A percentile compares a stretch with the other conserved stretches of the same genome.
Conservation (phyloP, 257 asterid genomes). For the Anisodus tanguticus region DNA sequence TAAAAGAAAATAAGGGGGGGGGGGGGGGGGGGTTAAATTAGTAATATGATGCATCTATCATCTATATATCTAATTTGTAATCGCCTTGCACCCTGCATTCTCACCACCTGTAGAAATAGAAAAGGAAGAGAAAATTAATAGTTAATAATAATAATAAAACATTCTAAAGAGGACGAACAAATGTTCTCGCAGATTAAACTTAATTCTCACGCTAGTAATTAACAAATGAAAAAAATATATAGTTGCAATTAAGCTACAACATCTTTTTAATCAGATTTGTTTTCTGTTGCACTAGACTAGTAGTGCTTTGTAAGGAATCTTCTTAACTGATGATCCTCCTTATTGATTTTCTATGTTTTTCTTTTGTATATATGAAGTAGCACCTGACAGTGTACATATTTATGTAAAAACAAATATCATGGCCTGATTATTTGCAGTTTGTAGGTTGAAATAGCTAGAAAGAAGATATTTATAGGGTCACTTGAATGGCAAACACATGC, state of each 20-base stretch:
- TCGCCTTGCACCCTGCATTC: not conserved
- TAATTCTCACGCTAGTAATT: not conserved
- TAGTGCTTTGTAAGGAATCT: not conserved
- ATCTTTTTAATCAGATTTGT: not conserved
- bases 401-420: not conserved
- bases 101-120: not conserved
- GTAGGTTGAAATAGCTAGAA: slow-evolving; percentile 83
- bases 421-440: slow-evolving; percentile 33
- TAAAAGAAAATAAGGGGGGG: too few relatives aligned
- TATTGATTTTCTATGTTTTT: not conserved
- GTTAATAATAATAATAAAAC: not conserved
- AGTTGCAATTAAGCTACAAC: not conserved
- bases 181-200: not conserved
- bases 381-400: not conserved
- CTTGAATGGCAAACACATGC: slow-evolving; percentile 71
- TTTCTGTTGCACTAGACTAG: not conserved
- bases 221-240: not conserved
- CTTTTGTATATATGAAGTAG: not conserved
- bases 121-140: slow-evolving; percentile 8
- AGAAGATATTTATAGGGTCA: slow-evolving; percentile 80
- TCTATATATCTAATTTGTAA: not conserved
- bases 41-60: not conserved
- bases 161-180: not conserved
- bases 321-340: not conserved
- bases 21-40: not conserved